phyloP scores from a whole-genome alignment of 2,329 filamentous ascomycete species.

The Sordariomycetes sp. region DNA sequence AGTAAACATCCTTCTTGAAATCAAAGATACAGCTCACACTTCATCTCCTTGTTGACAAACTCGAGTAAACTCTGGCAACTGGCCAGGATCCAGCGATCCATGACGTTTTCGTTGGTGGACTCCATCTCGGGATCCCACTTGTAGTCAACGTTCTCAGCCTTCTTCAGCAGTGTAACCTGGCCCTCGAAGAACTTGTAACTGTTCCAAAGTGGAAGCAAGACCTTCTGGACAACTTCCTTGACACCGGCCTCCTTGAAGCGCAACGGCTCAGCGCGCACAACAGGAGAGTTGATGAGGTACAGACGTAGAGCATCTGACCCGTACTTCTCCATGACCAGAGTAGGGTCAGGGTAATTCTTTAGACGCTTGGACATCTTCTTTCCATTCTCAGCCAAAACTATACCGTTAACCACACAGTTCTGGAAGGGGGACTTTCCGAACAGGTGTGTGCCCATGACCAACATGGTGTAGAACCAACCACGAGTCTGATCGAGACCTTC shows the following conservation, averaged over 20 bases:
- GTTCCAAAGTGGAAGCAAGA: conserved; percentile 88
- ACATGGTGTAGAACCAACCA: conserved; percentile 93
- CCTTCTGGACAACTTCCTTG: conserved; percentile 89
- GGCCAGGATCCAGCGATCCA: conserved; percentile 93
- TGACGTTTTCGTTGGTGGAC: conserved; percentile 75
- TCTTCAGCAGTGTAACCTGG: conserved; percentile 78
- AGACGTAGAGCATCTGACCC: conserved; percentile 86
- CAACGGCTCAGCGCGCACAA: conserved; percentile 83
- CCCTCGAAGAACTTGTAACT: conserved; percentile 95
- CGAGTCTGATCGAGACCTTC: conserved; percentile 90
- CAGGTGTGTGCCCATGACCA: conserved; percentile 80
- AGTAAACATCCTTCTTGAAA: background rate
- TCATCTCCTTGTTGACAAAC: conserved; percentile 92
- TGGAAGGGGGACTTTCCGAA: conserved; percentile 82
- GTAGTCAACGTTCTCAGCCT: conserved; percentile 69
- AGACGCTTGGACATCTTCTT: conserved; percentile 99
- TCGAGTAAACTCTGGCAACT: conserved; percentile 84
- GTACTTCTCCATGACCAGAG: conserved; percentile 74
- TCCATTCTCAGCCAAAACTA: conserved; percentile 86
- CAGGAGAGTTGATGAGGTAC: conserved; percentile 95
- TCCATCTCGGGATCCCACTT: conserved; percentile 69
- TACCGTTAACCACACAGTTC: conserved; percentile 94
- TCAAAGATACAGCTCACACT: conserved; percentile 36
- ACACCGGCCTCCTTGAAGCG: conserved; percentile 88
- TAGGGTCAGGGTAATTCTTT: conserved; percentile 91